Percentiles rank a stretch among this genome's conserved stretches.
These are phyloP conservation scores for Alternaria ethzedia DNA, from an alignment of 2,329 filamentous ascomycete species.

Conservation along the genomic window DNA sequence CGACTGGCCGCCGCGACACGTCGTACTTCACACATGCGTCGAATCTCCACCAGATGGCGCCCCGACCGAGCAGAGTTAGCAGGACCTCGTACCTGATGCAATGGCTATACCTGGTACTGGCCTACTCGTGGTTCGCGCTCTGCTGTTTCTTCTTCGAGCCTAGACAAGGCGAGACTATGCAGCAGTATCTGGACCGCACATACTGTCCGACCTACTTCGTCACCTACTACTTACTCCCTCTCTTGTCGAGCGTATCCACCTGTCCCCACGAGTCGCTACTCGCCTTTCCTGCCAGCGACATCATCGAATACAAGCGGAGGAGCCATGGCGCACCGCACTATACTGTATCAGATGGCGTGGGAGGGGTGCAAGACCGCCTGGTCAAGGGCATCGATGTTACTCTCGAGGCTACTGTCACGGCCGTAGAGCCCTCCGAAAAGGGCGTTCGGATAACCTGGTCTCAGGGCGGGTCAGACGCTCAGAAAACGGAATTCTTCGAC, in stretches of 20 bases:
- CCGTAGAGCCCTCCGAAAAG: conserved; percentile 39
- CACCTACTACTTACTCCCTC: conserved; percentile 60
- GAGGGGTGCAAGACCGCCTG: conserved; percentile 58
- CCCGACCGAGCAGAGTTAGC: conserved; percentile 47
- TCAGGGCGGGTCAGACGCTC: conserved; percentile 9
- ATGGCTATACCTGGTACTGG: conserved; percentile 54
- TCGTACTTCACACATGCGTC: conserved; percentile 62
- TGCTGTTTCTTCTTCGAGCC: conserved; percentile 60
- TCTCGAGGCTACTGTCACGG: conserved; percentile 49
- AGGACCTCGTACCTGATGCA: conserved; percentile 54
- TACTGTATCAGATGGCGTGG: conserved; percentile 58
- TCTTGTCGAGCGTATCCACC: conserved; percentile 62
- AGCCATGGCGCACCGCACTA: conserved; percentile 60
- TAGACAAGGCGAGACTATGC: conserved; percentile 53
- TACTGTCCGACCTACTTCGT: conserved; percentile 57
- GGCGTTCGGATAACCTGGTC: conserved; percentile 48
- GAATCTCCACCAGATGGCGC: conserved; percentile 59
- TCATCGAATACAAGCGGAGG: conserved; percentile 58
- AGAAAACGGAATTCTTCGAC: conserved; percentile 54
- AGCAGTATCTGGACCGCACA: conserved; percentile 59
- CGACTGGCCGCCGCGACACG: conserved; percentile 5
- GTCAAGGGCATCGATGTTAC: conserved; percentile 51
- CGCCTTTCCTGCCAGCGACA: conserved; percentile 60
- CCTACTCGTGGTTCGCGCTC: conserved; percentile 61
- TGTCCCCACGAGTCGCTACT: conserved; percentile 61